Conservation (phyloP, 306 rosid genomes). For the Rubus parviflorus region DNA sequence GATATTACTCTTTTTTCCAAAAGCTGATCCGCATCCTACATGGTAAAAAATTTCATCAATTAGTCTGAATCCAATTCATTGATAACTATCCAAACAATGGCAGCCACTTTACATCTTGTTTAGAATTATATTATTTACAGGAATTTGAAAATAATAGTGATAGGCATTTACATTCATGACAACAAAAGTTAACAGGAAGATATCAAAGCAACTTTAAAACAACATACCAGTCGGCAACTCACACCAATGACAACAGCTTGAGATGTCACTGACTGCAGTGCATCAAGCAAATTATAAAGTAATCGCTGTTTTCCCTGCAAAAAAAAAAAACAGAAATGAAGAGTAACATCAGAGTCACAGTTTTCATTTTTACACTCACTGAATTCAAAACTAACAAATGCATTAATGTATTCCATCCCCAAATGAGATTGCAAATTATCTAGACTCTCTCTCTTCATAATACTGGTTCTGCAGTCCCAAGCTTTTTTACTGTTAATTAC, state of each 20-base stretch:
- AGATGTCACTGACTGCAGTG: constrained; percentile 86
- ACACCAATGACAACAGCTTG: constrained; percentile 91
- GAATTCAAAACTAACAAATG: constrained; percentile 20
- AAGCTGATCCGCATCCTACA: constrained; percentile 95
- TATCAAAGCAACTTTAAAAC: constrained; percentile 28
- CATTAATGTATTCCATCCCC: neutral
- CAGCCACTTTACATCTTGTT: neutral
- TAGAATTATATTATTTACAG: neutral
- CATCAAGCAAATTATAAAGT: constrained; percentile 90
- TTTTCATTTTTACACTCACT: neutral
- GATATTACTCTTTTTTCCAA: constrained; percentile 94
- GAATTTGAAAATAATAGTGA: constrained; percentile 19
- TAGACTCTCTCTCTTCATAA: neutral
- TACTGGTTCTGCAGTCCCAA: neutral
- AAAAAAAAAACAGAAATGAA: constrained; percentile 10
- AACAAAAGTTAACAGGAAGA: constrained; percentile 4
- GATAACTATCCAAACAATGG: neutral
- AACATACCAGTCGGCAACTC: constrained; percentile 81
- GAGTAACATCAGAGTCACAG: neutral
- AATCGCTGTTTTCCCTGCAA: constrained; percentile 84
- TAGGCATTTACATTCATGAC: neutral
- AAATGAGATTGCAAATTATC: neutral
- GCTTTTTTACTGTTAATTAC: neutral
- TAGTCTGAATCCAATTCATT: neutral
- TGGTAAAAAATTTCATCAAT: neutral